Conservation (phyloP, 1,284 basidiomycete species). For the Trametes sp. region DNA sequence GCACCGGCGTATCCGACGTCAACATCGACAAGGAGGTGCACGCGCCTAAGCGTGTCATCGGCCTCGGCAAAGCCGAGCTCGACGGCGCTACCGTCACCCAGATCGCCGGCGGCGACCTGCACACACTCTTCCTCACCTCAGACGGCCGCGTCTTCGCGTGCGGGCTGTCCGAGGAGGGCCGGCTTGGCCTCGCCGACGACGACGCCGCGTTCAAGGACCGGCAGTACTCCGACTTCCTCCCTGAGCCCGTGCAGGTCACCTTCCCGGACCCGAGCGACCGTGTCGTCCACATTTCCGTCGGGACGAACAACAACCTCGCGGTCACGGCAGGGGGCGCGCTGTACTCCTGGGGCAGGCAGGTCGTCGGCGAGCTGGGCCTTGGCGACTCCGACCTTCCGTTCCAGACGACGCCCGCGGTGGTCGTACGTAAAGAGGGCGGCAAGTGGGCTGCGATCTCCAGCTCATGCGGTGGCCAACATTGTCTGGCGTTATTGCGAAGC, state of each 20-base stretch:
- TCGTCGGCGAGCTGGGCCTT: constrained; percentile 73
- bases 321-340: constrained; percentile 80
- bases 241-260: constrained; percentile 68
- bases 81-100: constrained; percentile 73
- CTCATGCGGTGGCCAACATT: constrained; percentile 78
- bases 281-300: constrained; percentile 78
- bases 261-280: constrained; percentile 79
- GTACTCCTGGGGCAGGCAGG: constrained; percentile 89
- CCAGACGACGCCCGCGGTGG: constrained; percentile 63
- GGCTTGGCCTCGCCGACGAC: constrained; percentile 78
- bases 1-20: constrained; percentile 56
- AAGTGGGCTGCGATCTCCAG: constrained; percentile 67
- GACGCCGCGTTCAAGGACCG: constrained; percentile 61
- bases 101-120: constrained; percentile 83
- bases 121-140: constrained; percentile 87
- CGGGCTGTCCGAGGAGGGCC: constrained; percentile 80
- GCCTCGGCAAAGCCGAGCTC: constrained; percentile 73
- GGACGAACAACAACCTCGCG: constrained; percentile 85
- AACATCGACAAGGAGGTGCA: constrained; percentile 65
- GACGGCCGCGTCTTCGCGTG: constrained; percentile 87
- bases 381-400: constrained; percentile 49
- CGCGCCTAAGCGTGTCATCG: constrained; percentile 72
- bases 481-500: constrained; percentile 70
- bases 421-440: constrained; percentile 74
- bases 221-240: constrained; percentile 60